A percentile compares a stretch with the other conserved stretches of the same genome.
Evolutionary conservation across 2,329 filamentous ascomycete genomes (phyloP).

Genomic region (Colletotrichum sublineola): DNA sequence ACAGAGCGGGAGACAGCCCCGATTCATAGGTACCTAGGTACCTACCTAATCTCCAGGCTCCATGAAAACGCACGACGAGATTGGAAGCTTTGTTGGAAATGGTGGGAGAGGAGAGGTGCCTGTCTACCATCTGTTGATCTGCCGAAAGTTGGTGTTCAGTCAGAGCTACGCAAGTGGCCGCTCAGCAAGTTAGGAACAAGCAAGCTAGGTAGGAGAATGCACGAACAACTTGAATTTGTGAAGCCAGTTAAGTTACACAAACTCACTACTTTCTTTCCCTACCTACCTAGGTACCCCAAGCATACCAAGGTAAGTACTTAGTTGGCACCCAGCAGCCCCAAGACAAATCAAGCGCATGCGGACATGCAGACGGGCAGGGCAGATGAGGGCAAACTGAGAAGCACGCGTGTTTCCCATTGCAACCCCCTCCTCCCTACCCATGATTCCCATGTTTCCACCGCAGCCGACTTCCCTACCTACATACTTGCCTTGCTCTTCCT

Average conservation of each 20-base stretch:
- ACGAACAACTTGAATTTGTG: not conserved
- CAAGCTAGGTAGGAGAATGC: not conserved
- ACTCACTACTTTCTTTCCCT: too few species aligned
- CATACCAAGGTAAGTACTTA: not conserved
- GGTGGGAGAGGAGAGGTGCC: not conserved
- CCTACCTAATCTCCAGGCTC: conserved; percentile 11
- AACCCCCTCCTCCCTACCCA: not conserved
- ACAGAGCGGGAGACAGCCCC: conserved; percentile 28
- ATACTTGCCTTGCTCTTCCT: too few species aligned
- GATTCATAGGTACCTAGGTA: not conserved
- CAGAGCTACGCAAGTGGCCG: conserved; percentile 8
- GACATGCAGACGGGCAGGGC: not conserved
- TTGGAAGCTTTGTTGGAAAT: not conserved
- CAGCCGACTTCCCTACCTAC: too few species aligned
- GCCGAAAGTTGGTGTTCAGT: not conserved
- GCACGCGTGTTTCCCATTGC: not conserved
- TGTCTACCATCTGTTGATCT: not conserved
- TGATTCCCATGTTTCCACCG: conserved; percentile 10
- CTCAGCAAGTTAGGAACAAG: not conserved
- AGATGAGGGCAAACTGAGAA: not conserved
- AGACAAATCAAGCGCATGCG: not conserved
- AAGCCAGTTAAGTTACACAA: not conserved
- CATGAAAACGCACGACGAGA: conserved; percentile 4
- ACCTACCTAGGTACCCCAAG: too few species aligned
- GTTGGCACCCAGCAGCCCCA: not conserved